Evolutionary conservation across 495 filamentous ascomycete genomes (phyloP).

Genomic region (Echria macrotheca): DNA sequence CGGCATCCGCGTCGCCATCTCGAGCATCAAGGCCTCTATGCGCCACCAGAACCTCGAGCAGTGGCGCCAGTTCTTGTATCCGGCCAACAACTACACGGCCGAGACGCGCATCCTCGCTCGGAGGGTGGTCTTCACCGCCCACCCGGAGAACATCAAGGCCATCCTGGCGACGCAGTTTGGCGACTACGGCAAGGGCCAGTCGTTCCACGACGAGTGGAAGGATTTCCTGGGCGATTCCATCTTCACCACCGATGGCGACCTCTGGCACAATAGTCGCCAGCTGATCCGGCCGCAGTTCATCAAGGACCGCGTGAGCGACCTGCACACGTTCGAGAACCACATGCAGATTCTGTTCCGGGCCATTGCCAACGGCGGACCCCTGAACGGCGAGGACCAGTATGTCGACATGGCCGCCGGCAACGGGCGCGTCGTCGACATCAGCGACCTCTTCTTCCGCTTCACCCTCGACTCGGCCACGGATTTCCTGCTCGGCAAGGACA

Average conservation of each 20-base stretch:
- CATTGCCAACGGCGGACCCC: slow-evolving; percentile 53
- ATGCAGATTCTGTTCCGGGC: slow-evolving; percentile 55
- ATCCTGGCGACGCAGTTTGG: slow-evolving; percentile 72
- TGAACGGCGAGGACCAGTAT: slow-evolving; percentile 34
- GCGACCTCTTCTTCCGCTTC: slow-evolving; percentile 69
- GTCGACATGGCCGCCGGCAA: slow-evolving; percentile 42
- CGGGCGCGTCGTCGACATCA: slow-evolving; percentile 58
- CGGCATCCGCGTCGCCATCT: slow-evolving; percentile 55
- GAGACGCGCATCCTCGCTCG: slow-evolving; percentile 53
- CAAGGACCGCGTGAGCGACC: slow-evolving; percentile 71
- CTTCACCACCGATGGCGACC: slow-evolving; percentile 69
- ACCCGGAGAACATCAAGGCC: slow-evolving; percentile 84
- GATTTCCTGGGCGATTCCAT: slow-evolving; percentile 74
- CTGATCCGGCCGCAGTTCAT: slow-evolving; percentile 80
- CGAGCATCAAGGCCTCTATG: slow-evolving; percentile 44
- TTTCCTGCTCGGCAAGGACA: slow-evolving; percentile 74
- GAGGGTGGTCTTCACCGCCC: slow-evolving; percentile 59
- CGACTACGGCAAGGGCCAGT: slow-evolving; percentile 67
- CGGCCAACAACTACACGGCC: slow-evolving; percentile 43
- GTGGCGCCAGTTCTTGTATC: slow-evolving; percentile 51
- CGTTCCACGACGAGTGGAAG: slow-evolving; percentile 65
- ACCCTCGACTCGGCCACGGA: slow-evolving; percentile 81
- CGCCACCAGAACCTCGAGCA: slow-evolving; percentile 51
- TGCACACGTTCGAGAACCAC: slow-evolving; percentile 75
- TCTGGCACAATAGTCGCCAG: slow-evolving; percentile 70